phyloP scores from a whole-genome alignment of 306 rosid species.

The Cucurbita argyrosperma region DNA sequence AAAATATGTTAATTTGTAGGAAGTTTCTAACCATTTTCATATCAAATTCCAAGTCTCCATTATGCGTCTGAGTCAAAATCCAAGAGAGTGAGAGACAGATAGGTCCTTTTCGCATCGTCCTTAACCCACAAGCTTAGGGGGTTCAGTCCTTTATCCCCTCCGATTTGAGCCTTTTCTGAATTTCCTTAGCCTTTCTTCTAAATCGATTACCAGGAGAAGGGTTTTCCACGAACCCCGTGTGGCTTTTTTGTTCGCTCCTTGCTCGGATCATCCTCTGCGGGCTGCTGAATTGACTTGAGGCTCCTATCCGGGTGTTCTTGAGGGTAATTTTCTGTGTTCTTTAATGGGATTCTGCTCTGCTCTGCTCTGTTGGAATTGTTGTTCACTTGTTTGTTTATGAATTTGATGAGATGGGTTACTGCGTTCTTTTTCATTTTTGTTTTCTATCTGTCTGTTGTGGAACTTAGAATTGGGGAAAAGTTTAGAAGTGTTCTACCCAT shows the following conservation, averaged over 20 bases:
- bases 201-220: not conserved
- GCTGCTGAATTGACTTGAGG: not conserved
- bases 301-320: not conserved
- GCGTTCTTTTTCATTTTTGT: not conserved
- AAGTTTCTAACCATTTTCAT: not conserved
- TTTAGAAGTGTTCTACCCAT: not conserved
- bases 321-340: constrained; percentile 2
- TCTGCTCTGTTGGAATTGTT: not conserved
- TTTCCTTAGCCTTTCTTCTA: not conserved
- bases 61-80: not conserved
- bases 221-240: not conserved
- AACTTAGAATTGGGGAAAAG: not conserved
- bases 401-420: not conserved
- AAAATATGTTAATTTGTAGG: not conserved
- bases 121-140: not conserved
- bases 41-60: not conserved
- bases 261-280: not conserved
- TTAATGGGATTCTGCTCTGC: not conserved
- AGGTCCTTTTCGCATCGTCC: not conserved
- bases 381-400: not conserved
- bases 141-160: not conserved
- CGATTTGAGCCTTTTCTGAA: not conserved
- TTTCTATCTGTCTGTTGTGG: not conserved
- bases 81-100: not conserved
- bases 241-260: not conserved